A percentile compares a stretch with the other conserved stretches of the same genome.
Evolutionary conservation across 805 yeast genomes (phyloP).

Genomic region (Yamadazyma sp.): DNA sequence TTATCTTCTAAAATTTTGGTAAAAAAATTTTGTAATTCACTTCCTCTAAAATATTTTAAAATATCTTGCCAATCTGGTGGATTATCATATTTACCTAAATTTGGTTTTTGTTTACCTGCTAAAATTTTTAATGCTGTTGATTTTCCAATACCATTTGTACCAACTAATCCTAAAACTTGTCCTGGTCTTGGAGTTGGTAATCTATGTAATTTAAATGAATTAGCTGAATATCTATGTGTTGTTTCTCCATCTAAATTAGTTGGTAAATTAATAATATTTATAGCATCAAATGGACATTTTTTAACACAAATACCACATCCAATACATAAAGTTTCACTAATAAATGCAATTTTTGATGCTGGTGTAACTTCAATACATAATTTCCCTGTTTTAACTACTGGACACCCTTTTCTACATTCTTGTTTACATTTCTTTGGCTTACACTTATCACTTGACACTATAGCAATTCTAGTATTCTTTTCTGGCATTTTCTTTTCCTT

Average conservation of each 20-base stretch:
- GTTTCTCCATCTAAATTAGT: conserved; percentile 90
- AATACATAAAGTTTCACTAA: conserved; percentile 90
- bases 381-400: conserved; percentile 97
- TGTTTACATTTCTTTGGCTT: conserved; percentile 98
- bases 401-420: conserved; percentile 96
- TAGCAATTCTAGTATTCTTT: conserved; percentile 83
- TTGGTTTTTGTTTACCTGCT: conserved; percentile 97
- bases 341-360: conserved; percentile 86
- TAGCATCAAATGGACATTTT: conserved; percentile 98
- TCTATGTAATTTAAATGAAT: conserved; percentile 94
- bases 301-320: conserved; percentile 99
- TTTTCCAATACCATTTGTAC: conserved; percentile 99
- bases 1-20: conserved; percentile 91
- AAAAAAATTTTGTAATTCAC: conserved; percentile 94
- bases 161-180: conserved; percentile 95
- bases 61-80: conserved; percentile 99
- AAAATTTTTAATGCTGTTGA: conserved; percentile 94
- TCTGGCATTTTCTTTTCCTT: conserved; percentile 20
- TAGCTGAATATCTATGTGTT: conserved; percentile 96
- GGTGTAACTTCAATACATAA: conserved; percentile 96
- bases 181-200: conserved; percentile 99
- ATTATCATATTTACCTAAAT: conserved; percentile 87
- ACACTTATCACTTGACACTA: conserved; percentile 90
- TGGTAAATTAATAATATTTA: conserved; percentile 92
- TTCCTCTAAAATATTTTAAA: conserved; percentile 88